Conservation (phyloP, 495 filamentous ascomycete species). For the Neurospora intermedia region DNA sequence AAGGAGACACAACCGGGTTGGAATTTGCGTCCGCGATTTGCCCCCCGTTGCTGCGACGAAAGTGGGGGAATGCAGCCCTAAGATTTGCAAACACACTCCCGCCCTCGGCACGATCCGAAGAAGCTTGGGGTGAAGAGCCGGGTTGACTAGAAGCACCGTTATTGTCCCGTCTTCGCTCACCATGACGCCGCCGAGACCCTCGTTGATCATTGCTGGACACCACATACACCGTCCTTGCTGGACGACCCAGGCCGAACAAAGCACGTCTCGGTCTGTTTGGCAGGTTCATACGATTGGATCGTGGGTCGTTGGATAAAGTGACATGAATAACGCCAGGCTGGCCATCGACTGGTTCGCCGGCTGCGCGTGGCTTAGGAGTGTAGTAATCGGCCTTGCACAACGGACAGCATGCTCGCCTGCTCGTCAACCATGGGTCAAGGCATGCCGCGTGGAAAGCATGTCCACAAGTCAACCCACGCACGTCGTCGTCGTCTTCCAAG, state of each 20-base stretch:
- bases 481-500: constrained; percentile 89
- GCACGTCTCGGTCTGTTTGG: constrained; percentile 18
- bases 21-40: constrained; percentile 6
- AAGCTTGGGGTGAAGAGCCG: background rate
- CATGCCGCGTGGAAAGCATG: constrained; percentile 94
- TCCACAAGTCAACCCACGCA: constrained; percentile 85
- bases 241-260: constrained; percentile 18
- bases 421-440: constrained; percentile 93
- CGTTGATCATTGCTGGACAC: background rate
- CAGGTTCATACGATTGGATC: constrained; percentile 32
- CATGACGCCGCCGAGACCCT: background rate
- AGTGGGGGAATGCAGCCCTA: constrained; percentile 6
- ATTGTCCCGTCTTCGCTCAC: background rate
- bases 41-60: constrained; percentile 4
- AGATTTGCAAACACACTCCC: constrained; percentile 9
- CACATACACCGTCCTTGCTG: constrained; percentile 3
- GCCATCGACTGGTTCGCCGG: constrained; percentile 23
- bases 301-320: constrained; percentile 11
- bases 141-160: background rate
- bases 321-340: constrained; percentile 15
- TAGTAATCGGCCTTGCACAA: constrained; percentile 97
- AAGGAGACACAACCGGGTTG: constrained; percentile 17
- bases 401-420: constrained; percentile 85
- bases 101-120: background rate
- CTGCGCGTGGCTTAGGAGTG: constrained; percentile 65